A percentile compares a stretch with the other conserved stretches of the same genome.
phyloP scores from a whole-genome alignment of 345 rosid genomes.

The Salix arbutifolia region DNA sequence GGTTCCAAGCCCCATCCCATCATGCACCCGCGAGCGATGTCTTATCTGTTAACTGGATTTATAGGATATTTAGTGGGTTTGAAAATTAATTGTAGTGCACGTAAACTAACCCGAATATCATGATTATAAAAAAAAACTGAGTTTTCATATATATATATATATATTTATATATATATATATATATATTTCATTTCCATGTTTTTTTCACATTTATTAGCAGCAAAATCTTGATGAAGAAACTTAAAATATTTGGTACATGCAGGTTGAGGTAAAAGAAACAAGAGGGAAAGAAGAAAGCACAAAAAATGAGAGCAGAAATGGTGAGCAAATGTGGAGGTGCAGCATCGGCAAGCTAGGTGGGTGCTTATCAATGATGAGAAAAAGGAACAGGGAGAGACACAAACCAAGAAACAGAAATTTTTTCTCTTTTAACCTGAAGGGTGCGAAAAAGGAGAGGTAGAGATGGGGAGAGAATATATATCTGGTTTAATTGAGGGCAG shows the following conservation, averaged over 20 bases:
- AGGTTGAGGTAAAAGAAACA: constrained; percentile 38
- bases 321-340: constrained; percentile 20
- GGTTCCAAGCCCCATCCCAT: no score
- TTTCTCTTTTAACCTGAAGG: constrained; percentile 40
- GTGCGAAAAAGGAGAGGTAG: constrained; percentile 19
- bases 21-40: no score
- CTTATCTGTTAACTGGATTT: no score
- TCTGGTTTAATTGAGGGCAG: neutral
- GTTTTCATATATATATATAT: no score
- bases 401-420: constrained; percentile 37
- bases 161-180: no score
- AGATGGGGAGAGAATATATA: neutral
- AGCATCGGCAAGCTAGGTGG: constrained; percentile 41
- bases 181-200: no score
- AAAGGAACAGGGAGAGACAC: constrained; percentile 44
- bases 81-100: no score
- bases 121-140: no score
- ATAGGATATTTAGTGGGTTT: no score
- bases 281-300: constrained; percentile 25
- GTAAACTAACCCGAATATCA: no score
- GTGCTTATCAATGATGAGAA: constrained; percentile 68
- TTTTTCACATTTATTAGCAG: no score
- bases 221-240: no score
- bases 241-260: constrained; percentile 7
- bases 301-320: constrained; percentile 14